Evolutionary conservation across 1,284 basidiomycete genomes (phyloP).

Genomic region (Sutorius eximius): DNA sequence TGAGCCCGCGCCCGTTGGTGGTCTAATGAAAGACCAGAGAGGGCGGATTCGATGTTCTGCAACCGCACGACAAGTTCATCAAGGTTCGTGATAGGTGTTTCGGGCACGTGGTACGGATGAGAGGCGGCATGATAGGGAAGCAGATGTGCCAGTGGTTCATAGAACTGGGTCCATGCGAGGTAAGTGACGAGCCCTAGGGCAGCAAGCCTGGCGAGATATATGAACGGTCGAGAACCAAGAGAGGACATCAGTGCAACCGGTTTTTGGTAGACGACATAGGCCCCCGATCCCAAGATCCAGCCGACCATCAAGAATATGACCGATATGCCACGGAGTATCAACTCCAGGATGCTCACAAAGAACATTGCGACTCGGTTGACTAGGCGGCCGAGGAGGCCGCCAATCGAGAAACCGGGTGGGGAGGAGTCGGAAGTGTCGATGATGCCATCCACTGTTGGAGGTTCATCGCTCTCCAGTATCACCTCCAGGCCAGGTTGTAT

Average conservation of each 20-base stretch:
- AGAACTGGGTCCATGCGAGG: conserved; percentile 43
- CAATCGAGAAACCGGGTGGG: conserved; percentile 43
- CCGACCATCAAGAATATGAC: conserved; percentile 36
- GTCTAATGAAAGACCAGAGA: conserved; percentile 58
- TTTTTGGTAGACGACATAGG: conserved; percentile 41
- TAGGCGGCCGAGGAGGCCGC: conserved; percentile 44
- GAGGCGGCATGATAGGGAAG: conserved; percentile 26
- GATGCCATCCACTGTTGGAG: conserved; percentile 34
- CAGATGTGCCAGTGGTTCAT: conserved; percentile 32
- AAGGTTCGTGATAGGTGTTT: conserved; percentile 63
- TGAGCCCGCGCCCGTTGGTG: conserved; percentile 48
- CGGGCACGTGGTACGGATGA: conserved; percentile 46
- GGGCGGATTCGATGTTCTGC: conserved; percentile 59
- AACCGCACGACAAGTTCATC: conserved; percentile 71
- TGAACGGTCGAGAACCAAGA: conserved; percentile 31
- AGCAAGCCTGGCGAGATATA: conserved; percentile 36
- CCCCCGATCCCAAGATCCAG: conserved; percentile 43
- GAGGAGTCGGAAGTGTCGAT: conserved; percentile 24
- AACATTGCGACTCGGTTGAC: conserved; percentile 39
- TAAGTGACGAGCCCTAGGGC: conserved; percentile 43
- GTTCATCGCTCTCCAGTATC: conserved; percentile 60
- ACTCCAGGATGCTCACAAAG: conserved; percentile 42
- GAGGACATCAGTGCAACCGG: conserved; percentile 44
- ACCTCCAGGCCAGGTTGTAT: conserved; percentile 53
- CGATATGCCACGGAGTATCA: conserved; percentile 35